A percentile compares a stretch with the other conserved stretches of the same genome.
Evolutionary conservation across 768 basidiomycete species (phyloP).

Genomic region (Pisolithus marmoratus): DNA sequence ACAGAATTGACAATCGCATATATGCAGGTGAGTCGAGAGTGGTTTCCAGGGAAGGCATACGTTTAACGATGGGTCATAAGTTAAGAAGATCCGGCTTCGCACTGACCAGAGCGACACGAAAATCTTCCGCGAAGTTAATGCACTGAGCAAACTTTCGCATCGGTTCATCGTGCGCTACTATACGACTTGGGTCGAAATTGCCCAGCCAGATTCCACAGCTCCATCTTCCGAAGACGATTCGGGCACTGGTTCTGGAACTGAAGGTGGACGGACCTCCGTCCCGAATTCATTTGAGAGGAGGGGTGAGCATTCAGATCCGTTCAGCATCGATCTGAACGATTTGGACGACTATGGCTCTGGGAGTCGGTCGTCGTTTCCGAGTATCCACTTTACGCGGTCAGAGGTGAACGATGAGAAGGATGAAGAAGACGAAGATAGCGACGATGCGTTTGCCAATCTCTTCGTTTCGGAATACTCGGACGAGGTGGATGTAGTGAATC

Average conservation of each 20-base stretch:
- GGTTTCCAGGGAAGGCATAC: neutral
- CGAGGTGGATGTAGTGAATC: slow-evolving; percentile 23
- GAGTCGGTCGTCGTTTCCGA: slow-evolving; percentile 66
- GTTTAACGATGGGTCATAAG: slow-evolving; percentile 26
- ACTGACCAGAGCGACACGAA: slow-evolving; percentile 75
- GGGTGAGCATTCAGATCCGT: slow-evolving; percentile 48
- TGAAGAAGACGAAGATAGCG: slow-evolving; percentile 40
- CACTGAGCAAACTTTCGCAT: slow-evolving; percentile 81
- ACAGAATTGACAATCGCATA: slow-evolving; percentile 79
- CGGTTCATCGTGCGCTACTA: slow-evolving; percentile 89
- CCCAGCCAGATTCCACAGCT: slow-evolving; percentile 45
- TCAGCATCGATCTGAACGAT: slow-evolving; percentile 59
- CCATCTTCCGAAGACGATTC: slow-evolving; percentile 42
- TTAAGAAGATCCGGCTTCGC: slow-evolving; percentile 85
- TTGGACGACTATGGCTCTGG: slow-evolving; percentile 51
- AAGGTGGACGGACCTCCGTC: slow-evolving; percentile 53
- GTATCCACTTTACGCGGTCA: slow-evolving; percentile 71
- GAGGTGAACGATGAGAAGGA: slow-evolving; percentile 33
- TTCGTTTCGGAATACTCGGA: slow-evolving; percentile 31
- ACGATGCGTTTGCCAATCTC: slow-evolving; percentile 34
- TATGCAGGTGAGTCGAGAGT: slow-evolving; percentile 57
- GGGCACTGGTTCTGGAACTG: slow-evolving; percentile 31
- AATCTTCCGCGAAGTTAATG: slow-evolving; percentile 89
- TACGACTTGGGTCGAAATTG: slow-evolving; percentile 83
- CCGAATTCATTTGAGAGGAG: slow-evolving; percentile 34